Percentiles rank a stretch among this genome's conserved stretches.
phyloP scores from a whole-genome alignment of 108 stramenopile genomes.

The Cyclotella cryptica region DNA sequence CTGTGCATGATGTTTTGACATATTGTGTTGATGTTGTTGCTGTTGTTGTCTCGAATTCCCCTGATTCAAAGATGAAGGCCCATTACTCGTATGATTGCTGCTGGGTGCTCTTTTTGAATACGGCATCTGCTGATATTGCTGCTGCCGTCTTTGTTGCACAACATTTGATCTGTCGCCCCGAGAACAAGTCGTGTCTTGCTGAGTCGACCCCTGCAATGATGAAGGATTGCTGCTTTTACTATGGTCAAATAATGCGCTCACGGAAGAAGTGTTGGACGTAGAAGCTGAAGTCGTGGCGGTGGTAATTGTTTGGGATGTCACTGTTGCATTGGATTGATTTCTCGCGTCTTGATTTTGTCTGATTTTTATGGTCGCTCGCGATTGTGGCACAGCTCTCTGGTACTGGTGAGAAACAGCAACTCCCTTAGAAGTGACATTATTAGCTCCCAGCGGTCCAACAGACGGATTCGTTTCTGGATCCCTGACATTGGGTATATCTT shows the following conservation, averaged over 20 bases:
- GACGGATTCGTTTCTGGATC: not conserved
- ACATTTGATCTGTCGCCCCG: not conserved
- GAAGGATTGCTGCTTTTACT: not conserved
- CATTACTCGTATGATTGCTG: not conserved
- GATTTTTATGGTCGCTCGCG: not conserved
- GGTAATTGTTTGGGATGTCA: not conserved
- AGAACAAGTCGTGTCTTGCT: not conserved
- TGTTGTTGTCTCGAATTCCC: not conserved
- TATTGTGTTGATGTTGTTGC: not conserved
- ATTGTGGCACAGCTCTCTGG: not conserved
- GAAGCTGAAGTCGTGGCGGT: conserved; percentile 5
- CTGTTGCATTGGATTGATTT: not conserved
- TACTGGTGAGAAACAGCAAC: not conserved
- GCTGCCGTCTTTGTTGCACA: not conserved
- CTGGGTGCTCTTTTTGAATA: not conserved
- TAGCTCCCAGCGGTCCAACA: conserved; percentile 4
- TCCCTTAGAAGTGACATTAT: not conserved
- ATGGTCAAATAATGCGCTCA: conserved; percentile 1
- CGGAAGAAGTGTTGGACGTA: not conserved
- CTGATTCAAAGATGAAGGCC: not conserved
- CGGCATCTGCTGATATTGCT: not conserved
- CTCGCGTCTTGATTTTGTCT: not conserved
- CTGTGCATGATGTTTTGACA: not conserved
- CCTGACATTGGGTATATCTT: not conserved
- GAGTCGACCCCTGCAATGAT: not conserved